Evolutionary conservation across 768 basidiomycete species (phyloP).

Genomic region (Neoboletus brunneissimus): DNA sequence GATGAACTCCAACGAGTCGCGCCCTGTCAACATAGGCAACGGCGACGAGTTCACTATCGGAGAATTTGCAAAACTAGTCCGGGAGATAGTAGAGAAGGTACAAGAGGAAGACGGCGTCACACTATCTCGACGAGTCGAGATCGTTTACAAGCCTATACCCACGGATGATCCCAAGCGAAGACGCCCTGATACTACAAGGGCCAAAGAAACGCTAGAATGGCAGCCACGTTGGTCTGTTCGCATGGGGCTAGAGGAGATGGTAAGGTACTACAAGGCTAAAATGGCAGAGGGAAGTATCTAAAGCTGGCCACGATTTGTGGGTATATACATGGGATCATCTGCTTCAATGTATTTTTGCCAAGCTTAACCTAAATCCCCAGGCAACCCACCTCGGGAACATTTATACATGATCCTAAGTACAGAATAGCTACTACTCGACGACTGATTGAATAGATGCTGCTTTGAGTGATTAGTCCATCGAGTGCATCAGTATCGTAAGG

Average conservation of each 20-base stretch:
- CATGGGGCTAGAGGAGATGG: constrained; percentile 95
- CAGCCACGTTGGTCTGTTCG: constrained; percentile 90
- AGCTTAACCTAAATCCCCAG: neutral
- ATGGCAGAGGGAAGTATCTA: constrained; percentile 82
- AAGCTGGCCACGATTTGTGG: neutral
- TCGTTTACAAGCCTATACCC: constrained; percentile 80
- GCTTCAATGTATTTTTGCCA: neutral
- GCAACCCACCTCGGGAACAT: constrained; percentile 1
- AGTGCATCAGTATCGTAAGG: constrained; percentile 15
- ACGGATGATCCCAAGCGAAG: constrained; percentile 94
- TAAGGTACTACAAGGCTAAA: constrained; percentile 87
- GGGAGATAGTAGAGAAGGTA: constrained; percentile 90
- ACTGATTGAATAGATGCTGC: constrained; percentile 11
- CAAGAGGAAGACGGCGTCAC: constrained; percentile 75
- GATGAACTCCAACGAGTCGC: constrained; percentile 93
- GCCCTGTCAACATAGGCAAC: constrained; percentile 96
- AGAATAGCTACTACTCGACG: neutral
- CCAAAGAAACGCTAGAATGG: constrained; percentile 83
- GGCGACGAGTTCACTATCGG: constrained; percentile 94
- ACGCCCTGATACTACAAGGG: constrained; percentile 88
- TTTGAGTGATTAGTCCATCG: neutral
- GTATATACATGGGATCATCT: neutral
- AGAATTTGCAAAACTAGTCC: constrained; percentile 89
- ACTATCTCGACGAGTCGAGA: constrained; percentile 51
- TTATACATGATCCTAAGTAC: constrained; percentile 19